Conservation (phyloP, 495 filamentous ascomycete genomes). For the Hamigera avellanea region DNA sequence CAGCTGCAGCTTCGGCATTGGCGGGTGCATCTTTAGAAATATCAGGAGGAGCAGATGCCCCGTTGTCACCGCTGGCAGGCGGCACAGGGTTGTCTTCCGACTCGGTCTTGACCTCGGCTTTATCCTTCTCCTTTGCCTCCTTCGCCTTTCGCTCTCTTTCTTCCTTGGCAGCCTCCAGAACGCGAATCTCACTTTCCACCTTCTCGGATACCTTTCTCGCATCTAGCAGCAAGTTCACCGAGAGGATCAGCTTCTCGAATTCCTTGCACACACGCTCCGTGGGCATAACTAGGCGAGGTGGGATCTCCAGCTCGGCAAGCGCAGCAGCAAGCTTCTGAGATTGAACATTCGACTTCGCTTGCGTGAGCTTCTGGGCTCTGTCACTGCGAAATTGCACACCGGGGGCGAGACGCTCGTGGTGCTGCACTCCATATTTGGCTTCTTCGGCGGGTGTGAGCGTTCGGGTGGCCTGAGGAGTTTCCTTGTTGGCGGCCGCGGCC, state of each 20-base stretch:
- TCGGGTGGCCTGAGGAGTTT: conserved; percentile 41
- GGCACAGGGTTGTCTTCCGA: conserved; percentile 18
- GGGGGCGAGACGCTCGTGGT: conserved; percentile 71
- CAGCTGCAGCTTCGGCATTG: conserved; percentile 1
- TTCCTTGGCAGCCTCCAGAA: conserved; percentile 52
- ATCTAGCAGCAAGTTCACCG: conserved; percentile 68
- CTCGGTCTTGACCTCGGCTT: conserved; percentile 27
- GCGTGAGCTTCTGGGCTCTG: conserved; percentile 66
- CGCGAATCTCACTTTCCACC: conserved; percentile 68
- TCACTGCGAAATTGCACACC: conserved; percentile 75
- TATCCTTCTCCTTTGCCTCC: conserved; percentile 16
- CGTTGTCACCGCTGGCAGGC: background rate
- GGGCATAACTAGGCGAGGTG: conserved; percentile 70
- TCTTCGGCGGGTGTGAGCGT: conserved; percentile 67
- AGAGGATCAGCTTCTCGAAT: conserved; percentile 68
- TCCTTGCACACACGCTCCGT: conserved; percentile 67
- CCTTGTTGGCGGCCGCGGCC: conserved; percentile 19
- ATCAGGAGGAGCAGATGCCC: background rate
- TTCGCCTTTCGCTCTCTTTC: conserved; percentile 41
- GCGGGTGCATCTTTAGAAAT: background rate
- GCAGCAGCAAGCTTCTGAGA: conserved; percentile 68
- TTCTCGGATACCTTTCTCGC: conserved; percentile 76
- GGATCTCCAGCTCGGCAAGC: conserved; percentile 69
- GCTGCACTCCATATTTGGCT: conserved; percentile 66
- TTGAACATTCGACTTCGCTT: conserved; percentile 73